Conservation (phyloP, 2,329 filamentous ascomycete species). For the Aspergillus udagawae region DNA sequence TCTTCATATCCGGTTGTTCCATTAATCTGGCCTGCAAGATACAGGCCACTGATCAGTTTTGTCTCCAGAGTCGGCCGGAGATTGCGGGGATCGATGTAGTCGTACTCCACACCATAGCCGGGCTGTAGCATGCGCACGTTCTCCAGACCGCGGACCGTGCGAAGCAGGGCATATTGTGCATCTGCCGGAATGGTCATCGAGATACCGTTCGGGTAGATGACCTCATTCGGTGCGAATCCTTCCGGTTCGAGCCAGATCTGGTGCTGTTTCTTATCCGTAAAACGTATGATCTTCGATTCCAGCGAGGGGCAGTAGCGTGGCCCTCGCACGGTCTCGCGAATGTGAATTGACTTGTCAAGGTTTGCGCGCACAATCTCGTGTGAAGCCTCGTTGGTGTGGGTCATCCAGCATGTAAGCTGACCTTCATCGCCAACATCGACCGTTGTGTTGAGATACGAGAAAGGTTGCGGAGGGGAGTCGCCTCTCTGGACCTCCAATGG, state of each 20-base stretch:
- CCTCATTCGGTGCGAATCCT: slow-evolving; percentile 75
- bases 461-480: slow-evolving; percentile 81
- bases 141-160: slow-evolving; percentile 82
- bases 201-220: slow-evolving; percentile 94
- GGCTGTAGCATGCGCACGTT: slow-evolving; percentile 88
- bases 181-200: slow-evolving; percentile 94
- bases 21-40: slow-evolving; percentile 94
- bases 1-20: slow-evolving; percentile 98
- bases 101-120: slow-evolving; percentile 96
- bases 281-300: slow-evolving; percentile 89
- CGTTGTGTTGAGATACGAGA: slow-evolving; percentile 79
- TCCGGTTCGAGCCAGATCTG: slow-evolving; percentile 97
- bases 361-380: slow-evolving; percentile 84
- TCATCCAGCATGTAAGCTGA: slow-evolving; percentile 82
- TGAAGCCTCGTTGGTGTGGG: slow-evolving; percentile 76
- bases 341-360: slow-evolving; percentile 94
- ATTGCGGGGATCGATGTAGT: slow-evolving; percentile 92
- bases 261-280: slow-evolving; percentile 73
- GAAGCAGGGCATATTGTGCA: slow-evolving; percentile 79
- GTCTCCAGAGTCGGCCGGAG: slow-evolving; percentile 89
- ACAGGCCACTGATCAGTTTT: slow-evolving; percentile 83
- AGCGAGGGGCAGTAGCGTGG: slow-evolving; percentile 94
- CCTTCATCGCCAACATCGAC: slow-evolving; percentile 67
- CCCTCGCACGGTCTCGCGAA: slow-evolving; percentile 89
- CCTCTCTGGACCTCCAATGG: slow-evolving; percentile 69